phyloP scores from a whole-genome alignment of 805 yeast genomes.

The Schwanniomyces pseudopolymorphus region DNA sequence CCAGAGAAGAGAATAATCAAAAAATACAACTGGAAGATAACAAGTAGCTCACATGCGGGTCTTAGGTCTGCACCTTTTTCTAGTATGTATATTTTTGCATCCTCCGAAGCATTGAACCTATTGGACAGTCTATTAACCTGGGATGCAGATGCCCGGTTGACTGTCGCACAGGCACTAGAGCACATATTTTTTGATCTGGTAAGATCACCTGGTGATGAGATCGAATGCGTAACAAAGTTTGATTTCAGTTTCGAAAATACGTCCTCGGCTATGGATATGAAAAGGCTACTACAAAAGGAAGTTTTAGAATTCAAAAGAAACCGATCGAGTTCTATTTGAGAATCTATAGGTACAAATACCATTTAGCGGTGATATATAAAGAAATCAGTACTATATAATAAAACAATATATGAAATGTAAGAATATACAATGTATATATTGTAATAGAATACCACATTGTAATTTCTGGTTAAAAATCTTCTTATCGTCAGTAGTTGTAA shows the following conservation, averaged over 20 bases:
- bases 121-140: conserved; percentile 59
- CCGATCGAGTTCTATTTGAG: not conserved
- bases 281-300: conserved; percentile 50
- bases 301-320: conserved; percentile 47
- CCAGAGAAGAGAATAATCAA: conserved; percentile 53
- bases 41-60: conserved; percentile 35
- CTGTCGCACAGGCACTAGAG: conserved; percentile 54
- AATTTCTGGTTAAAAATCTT: no score
- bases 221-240: conserved; percentile 48
- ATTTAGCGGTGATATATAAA: no score
- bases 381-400: not conserved
- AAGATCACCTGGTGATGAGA: conserved; percentile 57
- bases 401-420: no score
- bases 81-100: conserved; percentile 61
- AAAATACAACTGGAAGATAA: conserved; percentile 27
- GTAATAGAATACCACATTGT: no score
- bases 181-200: conserved; percentile 57
- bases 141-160: conserved; percentile 56
- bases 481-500: no score
- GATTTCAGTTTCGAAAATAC: conserved; percentile 65
- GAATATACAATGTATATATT: no score
- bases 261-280: conserved; percentile 36
- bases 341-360: not conserved
- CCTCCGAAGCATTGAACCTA: conserved; percentile 49
- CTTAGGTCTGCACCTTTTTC: conserved; percentile 29